Evolutionary conservation across 495 filamentous ascomycete genomes (phyloP).

Genomic region (Staphylotrichum tortipilum): DNA sequence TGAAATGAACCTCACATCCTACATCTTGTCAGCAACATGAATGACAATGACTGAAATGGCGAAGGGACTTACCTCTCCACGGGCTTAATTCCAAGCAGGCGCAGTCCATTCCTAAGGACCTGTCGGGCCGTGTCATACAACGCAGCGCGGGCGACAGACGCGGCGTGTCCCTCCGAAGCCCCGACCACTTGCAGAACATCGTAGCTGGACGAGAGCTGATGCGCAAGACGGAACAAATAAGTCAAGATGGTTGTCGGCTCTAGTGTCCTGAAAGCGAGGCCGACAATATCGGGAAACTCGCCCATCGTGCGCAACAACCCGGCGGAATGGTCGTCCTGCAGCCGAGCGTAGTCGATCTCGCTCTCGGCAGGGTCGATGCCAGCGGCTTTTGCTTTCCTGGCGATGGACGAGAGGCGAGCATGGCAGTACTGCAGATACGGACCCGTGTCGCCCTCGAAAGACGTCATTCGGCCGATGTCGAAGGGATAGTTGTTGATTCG

Average conservation of each 20-base stretch:
- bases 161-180: slow-evolving; percentile 43
- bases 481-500: slow-evolving; percentile 57
- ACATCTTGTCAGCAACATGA: no score
- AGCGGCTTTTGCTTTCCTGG: slow-evolving; percentile 31
- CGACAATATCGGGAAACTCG: slow-evolving; percentile 55
- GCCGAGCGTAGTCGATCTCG: slow-evolving; percentile 24
- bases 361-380: neutral
- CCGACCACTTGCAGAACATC: slow-evolving; percentile 71
- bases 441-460: slow-evolving; percentile 63
- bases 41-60: no score
- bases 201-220: slow-evolving; percentile 71
- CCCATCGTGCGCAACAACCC: slow-evolving; percentile 51
- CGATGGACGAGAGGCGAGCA: slow-evolving; percentile 53
- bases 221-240: slow-evolving; percentile 83
- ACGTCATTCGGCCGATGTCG: slow-evolving; percentile 55
- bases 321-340: slow-evolving; percentile 34
- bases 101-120: slow-evolving; percentile 77
- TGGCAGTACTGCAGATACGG: slow-evolving; percentile 63
- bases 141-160: slow-evolving; percentile 68
- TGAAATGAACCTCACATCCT: no score
- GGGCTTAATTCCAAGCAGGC: slow-evolving; percentile 65
- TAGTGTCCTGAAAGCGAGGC: slow-evolving; percentile 52
- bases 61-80: slow-evolving; percentile 56
- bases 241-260: slow-evolving; percentile 61
- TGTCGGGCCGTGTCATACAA: slow-evolving; percentile 69